A percentile compares a stretch with the other conserved stretches of the same genome.
phyloP scores from a whole-genome alignment of 208 protist species.

The Strigomonas culicis region DNA sequence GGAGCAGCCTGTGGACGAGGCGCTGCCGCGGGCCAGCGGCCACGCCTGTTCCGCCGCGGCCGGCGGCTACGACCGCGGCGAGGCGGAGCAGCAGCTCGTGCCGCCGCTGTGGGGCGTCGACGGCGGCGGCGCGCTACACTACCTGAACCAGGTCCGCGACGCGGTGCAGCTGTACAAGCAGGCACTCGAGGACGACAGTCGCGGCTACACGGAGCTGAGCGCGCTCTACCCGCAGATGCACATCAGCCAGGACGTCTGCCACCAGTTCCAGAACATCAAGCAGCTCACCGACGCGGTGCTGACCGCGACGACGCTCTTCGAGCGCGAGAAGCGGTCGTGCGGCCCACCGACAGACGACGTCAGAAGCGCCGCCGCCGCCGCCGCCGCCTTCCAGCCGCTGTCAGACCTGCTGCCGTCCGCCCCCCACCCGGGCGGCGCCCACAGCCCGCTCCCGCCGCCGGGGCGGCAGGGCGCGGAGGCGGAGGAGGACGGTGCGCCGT shows the following conservation, averaged over 20 bases:
- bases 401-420: constrained; percentile 12
- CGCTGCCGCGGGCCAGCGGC: neutral
- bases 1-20: constrained; percentile 4
- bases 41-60: neutral
- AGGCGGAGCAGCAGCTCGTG: constrained; percentile 19
- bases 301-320: too few relatives aligned
- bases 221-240: constrained; percentile 14
- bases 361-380: too few relatives aligned
- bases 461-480: neutral
- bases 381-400: too few relatives aligned
- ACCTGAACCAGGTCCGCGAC: constrained; percentile 33
- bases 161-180: constrained; percentile 29
- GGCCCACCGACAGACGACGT: too few relatives aligned
- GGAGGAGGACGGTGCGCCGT: constrained; percentile 6
- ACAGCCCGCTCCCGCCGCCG: neutral
- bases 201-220: constrained; percentile 28
- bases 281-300: too few relatives aligned
- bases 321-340: too few relatives aligned
- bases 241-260: neutral
- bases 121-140: constrained; percentile 27
- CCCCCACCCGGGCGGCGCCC: neutral
- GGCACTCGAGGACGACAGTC: constrained; percentile 22
- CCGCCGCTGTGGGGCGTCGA: constrained; percentile 37
- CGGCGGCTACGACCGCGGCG: constrained; percentile 11
- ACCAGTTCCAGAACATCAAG: constrained; percentile 1